These are phyloP conservation scores for Bjerkandera adusta DNA, from an alignment of 1,284 basidiomycete genomes.

Conservation along the genomic window DNA sequence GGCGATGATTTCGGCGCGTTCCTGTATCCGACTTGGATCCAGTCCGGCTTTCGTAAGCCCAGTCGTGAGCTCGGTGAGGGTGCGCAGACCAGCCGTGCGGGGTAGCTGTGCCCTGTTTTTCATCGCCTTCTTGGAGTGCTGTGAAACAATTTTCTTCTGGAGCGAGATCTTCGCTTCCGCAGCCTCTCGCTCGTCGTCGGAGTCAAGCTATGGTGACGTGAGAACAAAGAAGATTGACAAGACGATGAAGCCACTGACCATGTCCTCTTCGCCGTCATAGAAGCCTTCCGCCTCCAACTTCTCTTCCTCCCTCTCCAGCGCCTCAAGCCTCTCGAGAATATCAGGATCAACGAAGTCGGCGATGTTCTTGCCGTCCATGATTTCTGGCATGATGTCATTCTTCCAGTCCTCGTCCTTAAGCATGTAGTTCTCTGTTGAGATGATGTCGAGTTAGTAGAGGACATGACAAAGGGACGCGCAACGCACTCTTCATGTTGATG, in stretches of 20 bases:
- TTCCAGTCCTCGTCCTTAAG: conserved; percentile 95
- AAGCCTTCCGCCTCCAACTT: conserved; percentile 91
- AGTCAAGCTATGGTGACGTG: conserved; percentile 62
- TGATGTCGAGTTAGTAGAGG: conserved; percentile 13
- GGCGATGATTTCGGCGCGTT: conserved; percentile 82
- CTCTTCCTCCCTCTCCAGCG: conserved; percentile 96
- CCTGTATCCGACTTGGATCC: conserved; percentile 87
- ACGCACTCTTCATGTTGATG: conserved; percentile 83
- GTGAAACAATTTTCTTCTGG: conserved; percentile 76
- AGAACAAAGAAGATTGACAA: conserved; percentile 9
- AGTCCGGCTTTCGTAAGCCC: conserved; percentile 86
- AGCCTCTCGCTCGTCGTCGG: conserved; percentile 89
- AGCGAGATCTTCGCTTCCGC: conserved; percentile 65
- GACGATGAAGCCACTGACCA: conserved; percentile 45
- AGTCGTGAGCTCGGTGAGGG: conserved; percentile 82
- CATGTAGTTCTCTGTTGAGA: conserved; percentile 86
- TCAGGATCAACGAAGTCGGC: conserved; percentile 99
- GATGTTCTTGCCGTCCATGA: conserved; percentile 98
- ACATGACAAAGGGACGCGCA: conserved; percentile 6
- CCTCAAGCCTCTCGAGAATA: conserved; percentile 95
- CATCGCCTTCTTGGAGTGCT: conserved; percentile 81
- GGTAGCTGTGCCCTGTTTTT: conserved; percentile 87
- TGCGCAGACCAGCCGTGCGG: conserved; percentile 83
- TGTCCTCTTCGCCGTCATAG: conserved; percentile 88
- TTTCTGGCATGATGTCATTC: conserved; percentile 92